Percentiles rank a stretch among this genome's conserved stretches.
Evolutionary conservation across 208 protist species (phyloP).

Genomic region (Naegleria lovaniensis): DNA sequence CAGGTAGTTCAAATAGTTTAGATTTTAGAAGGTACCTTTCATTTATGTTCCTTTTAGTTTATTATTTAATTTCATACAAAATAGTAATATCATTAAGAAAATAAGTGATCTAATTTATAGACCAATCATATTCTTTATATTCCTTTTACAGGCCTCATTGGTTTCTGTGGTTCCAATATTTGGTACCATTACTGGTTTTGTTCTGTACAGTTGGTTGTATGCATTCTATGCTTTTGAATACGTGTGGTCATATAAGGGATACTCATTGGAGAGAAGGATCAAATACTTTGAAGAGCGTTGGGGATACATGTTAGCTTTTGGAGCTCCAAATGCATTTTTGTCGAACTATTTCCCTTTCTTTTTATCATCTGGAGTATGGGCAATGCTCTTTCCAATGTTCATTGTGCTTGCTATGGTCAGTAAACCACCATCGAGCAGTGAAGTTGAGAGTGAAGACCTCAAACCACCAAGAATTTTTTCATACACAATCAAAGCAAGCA

Average conservation of each 20-base stretch:
- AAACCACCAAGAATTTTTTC: not conserved
- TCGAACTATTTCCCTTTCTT: constrained; percentile 12
- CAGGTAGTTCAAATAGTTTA: not conserved
- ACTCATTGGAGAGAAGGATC: not conserved
- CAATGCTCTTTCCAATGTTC: constrained; percentile 1
- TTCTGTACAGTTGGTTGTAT: not conserved
- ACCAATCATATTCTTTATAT: not conserved
- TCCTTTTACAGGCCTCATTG: not conserved
- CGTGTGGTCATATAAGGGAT: not conserved
- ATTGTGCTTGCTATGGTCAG: not conserved
- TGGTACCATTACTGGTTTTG: not conserved
- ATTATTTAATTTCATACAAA: not conserved
- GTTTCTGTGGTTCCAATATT: not conserved
- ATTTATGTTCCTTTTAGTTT: not conserved
- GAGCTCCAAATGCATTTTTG: not conserved
- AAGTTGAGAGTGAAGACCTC: not conserved
- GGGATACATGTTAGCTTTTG: constrained; percentile 21
- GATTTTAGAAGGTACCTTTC: not conserved
- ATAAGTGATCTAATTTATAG: not conserved
- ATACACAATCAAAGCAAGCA: not conserved
- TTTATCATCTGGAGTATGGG: not conserved
- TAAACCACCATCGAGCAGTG: not conserved
- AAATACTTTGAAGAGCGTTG: constrained; percentile 2
- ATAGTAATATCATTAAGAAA: constrained; percentile 1
- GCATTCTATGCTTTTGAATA: constrained; percentile 18